phyloP scores from a whole-genome alignment of 805 yeast genomes.

The Schizosaccharomyces cryophilus region DNA sequence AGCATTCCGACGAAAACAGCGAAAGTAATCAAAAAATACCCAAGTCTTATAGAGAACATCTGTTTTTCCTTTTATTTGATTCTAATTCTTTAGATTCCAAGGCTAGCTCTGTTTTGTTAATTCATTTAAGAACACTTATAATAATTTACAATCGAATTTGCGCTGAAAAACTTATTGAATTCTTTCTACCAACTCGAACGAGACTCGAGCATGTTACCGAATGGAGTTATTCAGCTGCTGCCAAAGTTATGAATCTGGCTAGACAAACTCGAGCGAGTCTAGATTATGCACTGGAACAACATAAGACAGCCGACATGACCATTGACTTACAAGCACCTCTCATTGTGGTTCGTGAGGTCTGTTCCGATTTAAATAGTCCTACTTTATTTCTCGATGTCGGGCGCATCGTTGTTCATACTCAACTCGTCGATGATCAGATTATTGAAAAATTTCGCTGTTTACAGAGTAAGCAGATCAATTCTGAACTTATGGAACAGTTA shows the following conservation, averaged over 20 bases:
- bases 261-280: constrained; percentile 75
- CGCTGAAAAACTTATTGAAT: constrained; percentile 44
- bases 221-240: constrained; percentile 80
- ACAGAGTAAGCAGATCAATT: constrained; percentile 29
- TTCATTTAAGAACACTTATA: constrained; percentile 65
- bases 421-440: constrained; percentile 44
- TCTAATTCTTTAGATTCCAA: constrained; percentile 59
- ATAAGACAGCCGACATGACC: constrained; percentile 64
- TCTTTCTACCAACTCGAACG: constrained; percentile 68
- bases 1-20: constrained; percentile 9
- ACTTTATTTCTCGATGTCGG: constrained; percentile 91
- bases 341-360: constrained; percentile 62
- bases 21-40: not conserved
- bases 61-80: constrained; percentile 64
- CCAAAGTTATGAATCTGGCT: constrained; percentile 76
- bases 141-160: constrained; percentile 72
- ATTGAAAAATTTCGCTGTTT: constrained; percentile 40
- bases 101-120: constrained; percentile 56
- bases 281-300: constrained; percentile 83
- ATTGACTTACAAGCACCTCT: constrained; percentile 87
- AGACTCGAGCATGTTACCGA: constrained; percentile 77
- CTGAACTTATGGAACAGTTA: constrained; percentile 50
- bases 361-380: constrained; percentile 56
- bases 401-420: constrained; percentile 63
- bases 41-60: constrained; percentile 21